Base-by-base conservation (phyloP, 1,284 basidiomycete species). In the Anthracocystis panici-leucophaei region DNA sequence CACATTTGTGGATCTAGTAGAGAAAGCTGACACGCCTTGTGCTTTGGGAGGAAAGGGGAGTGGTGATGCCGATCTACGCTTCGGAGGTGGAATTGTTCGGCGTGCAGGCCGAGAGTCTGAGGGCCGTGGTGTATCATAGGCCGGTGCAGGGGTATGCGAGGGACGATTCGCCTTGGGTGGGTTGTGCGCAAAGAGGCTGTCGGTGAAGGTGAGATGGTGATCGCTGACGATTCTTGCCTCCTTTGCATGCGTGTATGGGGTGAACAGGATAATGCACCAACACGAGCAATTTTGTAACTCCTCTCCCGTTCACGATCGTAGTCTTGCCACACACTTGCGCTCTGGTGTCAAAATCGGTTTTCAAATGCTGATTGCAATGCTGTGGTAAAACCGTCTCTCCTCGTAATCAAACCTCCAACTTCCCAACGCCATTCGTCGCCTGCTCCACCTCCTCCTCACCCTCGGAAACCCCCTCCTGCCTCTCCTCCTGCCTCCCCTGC, bases 401-500 rank as follows among this genome's bases (percentile, higher is more conserved):
- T 5, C 2, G 4, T 33, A 42, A 21, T 55, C 53, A 64, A 8
- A 73, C 57, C 9, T 53, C 18, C 57, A 73, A 21, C 25, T 67
- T 67, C 1, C 20, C 20, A 8, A 74, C 52, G 2, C 65, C 65
- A 12, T 74, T 62, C 10, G 55, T 31, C 33, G 41, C 49, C 2
- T 6, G 6, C 4, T 57, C 54, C 20, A 52, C 52, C 12, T 64
- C 68, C n/a, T 73, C 79, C 38, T 70, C 69, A 18, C 70, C 75
- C 20, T 57, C 54, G 20, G 51, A 64, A 18, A 58, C 46, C 14
- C 59, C 75, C 5, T 44, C n/a, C 10, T 55, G 48, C 16, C 63
- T 66, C 18, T 78, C 80, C 3, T 78, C 74, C 54, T 80, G 78
- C 21, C 81, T 69, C 3, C 69, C 80, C 44, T 82, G 82, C 51